Evolutionary conservation across 805 yeast genomes (phyloP).

Genomic region (Kuraishia molischiana): DNA sequence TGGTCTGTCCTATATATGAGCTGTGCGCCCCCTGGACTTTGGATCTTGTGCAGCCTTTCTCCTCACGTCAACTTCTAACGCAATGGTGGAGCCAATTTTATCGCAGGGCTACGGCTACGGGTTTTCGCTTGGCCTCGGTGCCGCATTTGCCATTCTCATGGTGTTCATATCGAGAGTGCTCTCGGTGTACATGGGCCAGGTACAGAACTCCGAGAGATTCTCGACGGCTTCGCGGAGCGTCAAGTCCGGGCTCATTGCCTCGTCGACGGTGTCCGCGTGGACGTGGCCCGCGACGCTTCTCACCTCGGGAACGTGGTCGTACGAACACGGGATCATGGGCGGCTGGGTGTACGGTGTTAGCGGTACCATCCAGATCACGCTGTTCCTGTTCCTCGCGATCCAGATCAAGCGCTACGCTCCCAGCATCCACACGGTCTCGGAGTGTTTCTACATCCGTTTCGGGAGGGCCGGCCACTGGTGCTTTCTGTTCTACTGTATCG

Average conservation of each 20-base stretch:
- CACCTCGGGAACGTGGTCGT: conserved; percentile 24
- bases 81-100: conserved; percentile 13
- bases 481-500: conserved; percentile 24
- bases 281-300: conserved; percentile 20
- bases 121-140: conserved; percentile 29
- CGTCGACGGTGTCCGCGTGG: conserved; percentile 33
- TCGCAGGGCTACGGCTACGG: conserved; percentile 29
- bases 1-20: no score
- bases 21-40: no score
- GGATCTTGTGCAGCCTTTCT: no score
- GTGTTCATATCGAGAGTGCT: conserved; percentile 25
- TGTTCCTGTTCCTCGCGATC: conserved; percentile 26
- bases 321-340: conserved; percentile 31
- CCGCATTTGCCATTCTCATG: conserved; percentile 35
- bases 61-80: no score
- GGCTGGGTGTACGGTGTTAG: conserved; percentile 15
- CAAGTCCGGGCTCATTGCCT: conserved; percentile 30
- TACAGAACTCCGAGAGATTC: conserved; percentile 32
- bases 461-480: conserved; percentile 26
- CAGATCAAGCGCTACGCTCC: conserved; percentile 31
- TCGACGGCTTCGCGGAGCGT: conserved; percentile 34
- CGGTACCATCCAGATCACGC: conserved; percentile 24
- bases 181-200: conserved; percentile 25
- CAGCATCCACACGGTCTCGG: conserved; percentile 29
- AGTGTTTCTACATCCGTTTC: conserved; percentile 25